A percentile compares a stretch with the other conserved stretches of the same genome.
These are phyloP conservation scores for Beauveria medogensis DNA, from an alignment of 2,329 filamentous ascomycete genomes.

Conservation along the genomic window DNA sequence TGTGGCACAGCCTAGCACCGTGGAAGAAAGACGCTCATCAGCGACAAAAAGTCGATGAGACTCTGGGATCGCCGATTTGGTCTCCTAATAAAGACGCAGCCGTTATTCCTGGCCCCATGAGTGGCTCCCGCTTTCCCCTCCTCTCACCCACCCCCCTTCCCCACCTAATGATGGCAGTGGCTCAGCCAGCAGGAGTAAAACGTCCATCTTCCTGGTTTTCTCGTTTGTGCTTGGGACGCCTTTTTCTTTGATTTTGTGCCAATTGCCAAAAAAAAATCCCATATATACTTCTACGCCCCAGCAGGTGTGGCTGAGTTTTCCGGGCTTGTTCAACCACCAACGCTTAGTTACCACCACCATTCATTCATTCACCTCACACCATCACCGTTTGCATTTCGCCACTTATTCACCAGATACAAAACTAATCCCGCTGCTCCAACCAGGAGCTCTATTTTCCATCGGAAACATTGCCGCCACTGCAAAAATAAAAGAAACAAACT, in stretches of 20 bases:
- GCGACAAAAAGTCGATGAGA: not conserved
- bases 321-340: not conserved
- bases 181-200: not conserved
- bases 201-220: constrained; percentile 1
- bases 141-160: not conserved
- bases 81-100: not conserved
- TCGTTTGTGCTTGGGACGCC: not conserved
- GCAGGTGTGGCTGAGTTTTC: constrained; percentile 1
- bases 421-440: not conserved
- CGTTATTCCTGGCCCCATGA: not conserved
- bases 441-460: not conserved
- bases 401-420: not conserved
- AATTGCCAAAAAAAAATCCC: constrained; percentile 2
- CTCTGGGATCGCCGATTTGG: not conserved
- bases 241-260: not conserved
- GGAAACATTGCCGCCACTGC: not conserved
- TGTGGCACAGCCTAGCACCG: not conserved
- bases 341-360: not conserved
- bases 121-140: not conserved
- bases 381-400: not conserved
- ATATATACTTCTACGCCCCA: constrained; percentile 6
- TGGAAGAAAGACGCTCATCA: not conserved
- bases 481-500: not conserved
- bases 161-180: not conserved
- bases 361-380: not conserved